phyloP scores from a whole-genome alignment of 192 early-diverging fungal species.

The Spizellomyces sp. region DNA sequence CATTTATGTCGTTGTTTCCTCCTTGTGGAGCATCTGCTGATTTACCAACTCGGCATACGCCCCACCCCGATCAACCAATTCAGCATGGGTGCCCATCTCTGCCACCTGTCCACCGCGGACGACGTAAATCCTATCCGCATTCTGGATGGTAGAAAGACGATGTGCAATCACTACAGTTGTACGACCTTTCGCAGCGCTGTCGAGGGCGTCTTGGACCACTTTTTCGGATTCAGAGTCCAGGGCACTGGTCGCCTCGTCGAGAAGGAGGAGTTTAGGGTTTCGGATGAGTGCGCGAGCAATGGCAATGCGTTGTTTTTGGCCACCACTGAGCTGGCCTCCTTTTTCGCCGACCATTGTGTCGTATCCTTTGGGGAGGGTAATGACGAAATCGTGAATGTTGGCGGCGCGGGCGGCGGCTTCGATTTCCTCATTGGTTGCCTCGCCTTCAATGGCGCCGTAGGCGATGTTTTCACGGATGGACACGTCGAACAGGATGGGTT shows the following conservation, averaged over 20 bases:
- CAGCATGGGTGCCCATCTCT: conserved; percentile 70
- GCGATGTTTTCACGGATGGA: conserved; percentile 88
- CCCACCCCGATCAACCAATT: conserved; percentile 60
- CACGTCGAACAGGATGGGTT: conserved; percentile 89
- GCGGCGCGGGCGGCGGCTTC: conserved; percentile 69
- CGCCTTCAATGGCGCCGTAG: conserved; percentile 50
- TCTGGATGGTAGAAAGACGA: conserved; percentile 81
- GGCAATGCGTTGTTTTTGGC: conserved; percentile 70
- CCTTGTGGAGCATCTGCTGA: conserved; percentile 49
- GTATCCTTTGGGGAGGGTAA: conserved; percentile 75
- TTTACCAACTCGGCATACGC: conserved; percentile 65
- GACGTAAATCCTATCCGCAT: conserved; percentile 76
- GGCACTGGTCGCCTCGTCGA: conserved; percentile 88
- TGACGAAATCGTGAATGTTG: conserved; percentile 72
- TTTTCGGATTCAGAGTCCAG: conserved; percentile 81
- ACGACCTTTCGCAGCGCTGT: conserved; percentile 67
- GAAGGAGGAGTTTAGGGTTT: conserved; percentile 77
- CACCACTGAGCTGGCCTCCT: conserved; percentile 53
- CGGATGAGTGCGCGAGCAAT: conserved; percentile 82
- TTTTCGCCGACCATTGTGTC: conserved; percentile 54
- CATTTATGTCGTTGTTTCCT: no score
- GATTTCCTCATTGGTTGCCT: conserved; percentile 62
- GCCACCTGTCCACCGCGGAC: conserved; percentile 63
- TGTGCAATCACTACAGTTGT: conserved; percentile 72
- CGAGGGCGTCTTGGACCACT: conserved; percentile 79